A percentile compares a stretch with the other conserved stretches of the same genome.
Evolutionary conservation across 805 yeast genomes (phyloP).

Genomic region (Myxozyma melibiosi): DNA sequence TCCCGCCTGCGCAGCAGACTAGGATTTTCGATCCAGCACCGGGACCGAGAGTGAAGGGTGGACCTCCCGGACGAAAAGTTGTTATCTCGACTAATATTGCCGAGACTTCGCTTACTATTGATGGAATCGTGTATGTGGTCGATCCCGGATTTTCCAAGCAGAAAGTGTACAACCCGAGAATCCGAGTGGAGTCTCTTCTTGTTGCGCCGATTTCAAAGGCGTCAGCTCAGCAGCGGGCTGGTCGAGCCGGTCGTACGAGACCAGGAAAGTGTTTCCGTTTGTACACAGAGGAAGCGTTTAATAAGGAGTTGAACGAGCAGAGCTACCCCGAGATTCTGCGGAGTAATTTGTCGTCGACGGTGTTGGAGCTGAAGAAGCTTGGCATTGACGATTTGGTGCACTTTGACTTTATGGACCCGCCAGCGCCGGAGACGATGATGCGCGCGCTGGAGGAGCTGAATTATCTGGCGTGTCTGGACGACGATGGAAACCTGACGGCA

Average conservation of each 20-base stretch:
- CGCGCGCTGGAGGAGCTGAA: slow-evolving; percentile 94
- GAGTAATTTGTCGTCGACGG: slow-evolving; percentile 88
- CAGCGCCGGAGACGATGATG: slow-evolving; percentile 99
- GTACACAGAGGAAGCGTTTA: slow-evolving; percentile 95
- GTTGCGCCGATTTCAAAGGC: slow-evolving; percentile 98
- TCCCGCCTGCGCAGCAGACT: slow-evolving; percentile 95
- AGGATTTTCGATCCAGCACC: slow-evolving; percentile 92
- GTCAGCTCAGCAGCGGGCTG: slow-evolving; percentile 97
- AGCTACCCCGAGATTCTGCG: slow-evolving; percentile 94
- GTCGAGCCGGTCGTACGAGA: slow-evolving; percentile 99
- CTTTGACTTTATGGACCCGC: slow-evolving; percentile 98
- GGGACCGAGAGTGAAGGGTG: slow-evolving; percentile 65
- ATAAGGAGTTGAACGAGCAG: slow-evolving; percentile 90
- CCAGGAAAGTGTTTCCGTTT: slow-evolving; percentile 97
- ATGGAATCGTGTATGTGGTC: slow-evolving; percentile 94
- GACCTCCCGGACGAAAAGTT: slow-evolving; percentile 93
- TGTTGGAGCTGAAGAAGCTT: slow-evolving; percentile 86
- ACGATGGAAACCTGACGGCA: slow-evolving; percentile 87
- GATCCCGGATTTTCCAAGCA: slow-evolving; percentile 98
- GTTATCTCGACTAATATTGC: slow-evolving; percentile 94
- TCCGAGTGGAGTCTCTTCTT: slow-evolving; percentile 88
- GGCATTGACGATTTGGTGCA: slow-evolving; percentile 96
- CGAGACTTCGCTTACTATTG: slow-evolving; percentile 95
- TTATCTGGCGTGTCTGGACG: slow-evolving; percentile 84
- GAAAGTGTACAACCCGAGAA: slow-evolving; percentile 94